A percentile compares a stretch with the other conserved stretches of the same genome.
Conservation (phyloP, 2,329 filamentous ascomycete genomes). For the Cercospora nicotianae region DNA sequence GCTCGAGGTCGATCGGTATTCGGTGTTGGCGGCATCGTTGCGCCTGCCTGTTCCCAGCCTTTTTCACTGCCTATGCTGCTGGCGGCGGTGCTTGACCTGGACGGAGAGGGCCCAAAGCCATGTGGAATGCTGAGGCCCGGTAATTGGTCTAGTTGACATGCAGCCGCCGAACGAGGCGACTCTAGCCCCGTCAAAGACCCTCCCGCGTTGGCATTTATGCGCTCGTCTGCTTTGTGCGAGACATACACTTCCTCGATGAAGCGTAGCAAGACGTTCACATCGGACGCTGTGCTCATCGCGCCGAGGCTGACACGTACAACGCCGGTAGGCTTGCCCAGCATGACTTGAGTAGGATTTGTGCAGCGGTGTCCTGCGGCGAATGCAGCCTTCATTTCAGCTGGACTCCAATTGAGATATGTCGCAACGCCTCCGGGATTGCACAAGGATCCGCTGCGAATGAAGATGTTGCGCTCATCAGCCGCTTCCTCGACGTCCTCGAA, state of each 20-base stretch:
- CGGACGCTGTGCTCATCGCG: slow-evolving; percentile 59
- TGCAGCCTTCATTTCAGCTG: slow-evolving; percentile 56
- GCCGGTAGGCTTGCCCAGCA: slow-evolving; percentile 58
- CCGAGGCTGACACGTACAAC: slow-evolving; percentile 63
- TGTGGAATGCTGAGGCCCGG: slow-evolving; percentile 24
- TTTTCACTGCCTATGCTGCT: slow-evolving; percentile 22
- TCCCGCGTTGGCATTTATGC: slow-evolving; percentile 12
- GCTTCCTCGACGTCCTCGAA: slow-evolving; percentile 61
- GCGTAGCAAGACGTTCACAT: slow-evolving; percentile 62
- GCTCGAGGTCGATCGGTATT: slow-evolving; percentile 26
- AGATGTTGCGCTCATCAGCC: slow-evolving; percentile 58
- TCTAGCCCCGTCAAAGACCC: slow-evolving; percentile 13
- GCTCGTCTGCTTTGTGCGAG: slow-evolving; percentile 13
- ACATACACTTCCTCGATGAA: slow-evolving; percentile 39
- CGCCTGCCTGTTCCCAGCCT: slow-evolving; percentile 20
- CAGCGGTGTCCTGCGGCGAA: slow-evolving; percentile 61
- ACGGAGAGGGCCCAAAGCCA: slow-evolving; percentile 15
- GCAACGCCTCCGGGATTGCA: slow-evolving; percentile 57
- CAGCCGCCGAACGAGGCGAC: neutral
- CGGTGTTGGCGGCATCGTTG: slow-evolving; percentile 17
- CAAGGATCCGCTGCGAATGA: slow-evolving; percentile 60
- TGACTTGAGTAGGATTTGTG: slow-evolving; percentile 54
- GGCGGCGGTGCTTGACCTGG: slow-evolving; percentile 22
- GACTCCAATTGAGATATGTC: slow-evolving; percentile 51
- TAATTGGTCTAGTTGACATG: slow-evolving; percentile 6